Conservation (phyloP, 441 rosid genomes). For the Populus hybrid region DNA sequence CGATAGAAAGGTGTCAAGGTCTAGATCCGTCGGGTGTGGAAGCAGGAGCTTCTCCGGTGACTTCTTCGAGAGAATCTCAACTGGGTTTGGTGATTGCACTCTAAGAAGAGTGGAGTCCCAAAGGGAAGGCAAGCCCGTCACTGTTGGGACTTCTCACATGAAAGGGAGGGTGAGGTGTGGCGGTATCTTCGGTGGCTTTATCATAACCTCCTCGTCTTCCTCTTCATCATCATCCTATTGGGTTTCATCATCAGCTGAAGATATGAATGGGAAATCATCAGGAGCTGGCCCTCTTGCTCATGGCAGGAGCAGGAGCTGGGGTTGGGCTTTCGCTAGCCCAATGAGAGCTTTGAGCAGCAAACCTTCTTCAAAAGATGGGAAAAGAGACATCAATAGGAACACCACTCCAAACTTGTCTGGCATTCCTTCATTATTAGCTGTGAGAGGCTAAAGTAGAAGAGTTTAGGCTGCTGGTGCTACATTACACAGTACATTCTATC, state of each 20-base stretch:
- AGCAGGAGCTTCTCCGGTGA: slow-evolving; percentile 97
- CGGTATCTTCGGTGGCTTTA: slow-evolving; percentile 89
- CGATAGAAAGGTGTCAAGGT: slow-evolving; percentile 85
- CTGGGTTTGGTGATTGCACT: slow-evolving; percentile 93
- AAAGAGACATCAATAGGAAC: slow-evolving; percentile 43
- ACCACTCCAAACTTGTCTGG: slow-evolving; percentile 51
- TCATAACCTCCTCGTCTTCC: slow-evolving; percentile 65
- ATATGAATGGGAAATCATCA: slow-evolving; percentile 38
- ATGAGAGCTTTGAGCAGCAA: slow-evolving; percentile 70
- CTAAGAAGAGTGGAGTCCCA: slow-evolving; percentile 88
- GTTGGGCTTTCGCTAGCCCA: slow-evolving; percentile 88
- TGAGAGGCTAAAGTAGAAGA: slow-evolving; percentile 37
- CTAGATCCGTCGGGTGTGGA: slow-evolving; percentile 97
- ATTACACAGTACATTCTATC: slow-evolving; percentile 28
- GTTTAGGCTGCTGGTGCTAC: background rate
- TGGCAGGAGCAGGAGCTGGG: slow-evolving; percentile 63
- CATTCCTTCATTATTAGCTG: slow-evolving; percentile 74
- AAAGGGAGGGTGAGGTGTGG: slow-evolving; percentile 81
- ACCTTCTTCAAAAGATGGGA: slow-evolving; percentile 45
- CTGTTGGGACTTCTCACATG: slow-evolving; percentile 31
- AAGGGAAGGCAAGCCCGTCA: slow-evolving; percentile 66
- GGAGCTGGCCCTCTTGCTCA: slow-evolving; percentile 55
- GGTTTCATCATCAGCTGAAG: slow-evolving; percentile 58
- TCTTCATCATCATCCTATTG: slow-evolving; percentile 77
- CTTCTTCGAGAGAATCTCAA: slow-evolving; percentile 89